Base-by-base conservation (phyloP, 192 early-diverging fungal species). In the Pilobolus umbonatus region DNA sequence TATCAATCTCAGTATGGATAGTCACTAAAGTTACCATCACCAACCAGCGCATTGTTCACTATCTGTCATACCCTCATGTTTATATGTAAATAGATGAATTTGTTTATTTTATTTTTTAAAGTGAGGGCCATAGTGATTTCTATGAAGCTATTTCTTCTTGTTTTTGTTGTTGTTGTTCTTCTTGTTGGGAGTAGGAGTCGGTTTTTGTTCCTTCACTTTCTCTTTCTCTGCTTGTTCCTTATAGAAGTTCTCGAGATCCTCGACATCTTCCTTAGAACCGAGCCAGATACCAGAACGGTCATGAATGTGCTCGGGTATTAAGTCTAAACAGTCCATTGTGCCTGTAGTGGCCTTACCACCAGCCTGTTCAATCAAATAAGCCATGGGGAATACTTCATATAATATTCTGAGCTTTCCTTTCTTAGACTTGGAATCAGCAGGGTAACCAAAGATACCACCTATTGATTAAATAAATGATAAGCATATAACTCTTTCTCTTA, bases 331-430 rank as follows among this genome's bases (percentile, higher is more conserved):
- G 42, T 90, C 75, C 71, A 81, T 64, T 29, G 64, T 75, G 47
- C 96, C 96, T 12, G 89, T 96, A 22, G 81, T 83, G 10, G 96
- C 88, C 62, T 85, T 89, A 46, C 96, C 96, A 40, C 96, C 96
- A n/a, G 93, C 93, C 65, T 95, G 88, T 71, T 98, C 96, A 43
- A 91, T 76, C 42, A 98, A 72, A 57, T 86, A 89, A 0, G 93
- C 85, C 96, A 98, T 98, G n/a, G 94, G 96, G 81, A 96, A 98
- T 69, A 92, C 91, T 79, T 98, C 96, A 75, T 98, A 98, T 44
- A 98, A 77, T 43, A 98, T 83, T 61, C 96, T 83, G 58, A 98
- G 88, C 73, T 98, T 98, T 69, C 90, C 93, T 14, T 80, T 78
- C 77, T 82, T 84, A 47, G 88, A 89, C 73, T 76, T 76, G 34